Evolutionary conservation across 345 rosid genomes (phyloP), one percentile per base, ranked within the genome.

Genomic region (Xanthoceras sorbifolium): DNA sequence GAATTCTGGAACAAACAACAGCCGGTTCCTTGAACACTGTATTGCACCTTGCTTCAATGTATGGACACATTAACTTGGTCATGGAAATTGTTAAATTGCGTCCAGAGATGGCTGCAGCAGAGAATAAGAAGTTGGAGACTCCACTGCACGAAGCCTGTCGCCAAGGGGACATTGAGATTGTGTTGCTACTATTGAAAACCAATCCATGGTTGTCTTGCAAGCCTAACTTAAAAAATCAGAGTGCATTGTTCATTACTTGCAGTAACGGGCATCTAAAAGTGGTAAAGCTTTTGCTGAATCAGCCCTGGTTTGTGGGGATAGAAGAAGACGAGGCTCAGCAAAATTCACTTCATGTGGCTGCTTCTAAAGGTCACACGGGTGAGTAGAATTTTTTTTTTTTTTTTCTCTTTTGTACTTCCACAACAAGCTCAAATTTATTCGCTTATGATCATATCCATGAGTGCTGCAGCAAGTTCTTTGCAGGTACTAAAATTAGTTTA

Each of bases 81-180:
- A 38, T 18, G 14, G 57, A 73, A 73, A 73, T 73, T 11, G 8
- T 72, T 36, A 25, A 9, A 44, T 18, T 40, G 36, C 26, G 18
- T 4, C 76, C 76, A 1, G 55, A 72, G 66, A 15, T 59, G 66
- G 50, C 5, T 15, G 50, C 48, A 8, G 50, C 66, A 11, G 66
- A 72, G 75, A 59, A 57, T 59, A 59, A 57, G 36, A 38, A 59
- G 31, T 36, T 38, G 31, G 76, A 40, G 67, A 72, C 55, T 38
- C 67, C 76, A 15, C 11, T 72, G 36, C 76, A 72, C 0, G 67
- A 38, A 38, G 75, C 66, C 31, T 60, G 66, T 72, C 66, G 55
- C 64, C 23, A 25, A 17, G 66, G 75, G 23, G 40, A 14, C 22
- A 12, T 15, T 12, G 17, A 40, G 36, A 23, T 60, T 72, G 76